Evolutionary conservation across 179 eudicot genomes (phyloP), one percentile per base, ranked within the genome.

Genomic region (Heliamphora pulchella): DNA sequence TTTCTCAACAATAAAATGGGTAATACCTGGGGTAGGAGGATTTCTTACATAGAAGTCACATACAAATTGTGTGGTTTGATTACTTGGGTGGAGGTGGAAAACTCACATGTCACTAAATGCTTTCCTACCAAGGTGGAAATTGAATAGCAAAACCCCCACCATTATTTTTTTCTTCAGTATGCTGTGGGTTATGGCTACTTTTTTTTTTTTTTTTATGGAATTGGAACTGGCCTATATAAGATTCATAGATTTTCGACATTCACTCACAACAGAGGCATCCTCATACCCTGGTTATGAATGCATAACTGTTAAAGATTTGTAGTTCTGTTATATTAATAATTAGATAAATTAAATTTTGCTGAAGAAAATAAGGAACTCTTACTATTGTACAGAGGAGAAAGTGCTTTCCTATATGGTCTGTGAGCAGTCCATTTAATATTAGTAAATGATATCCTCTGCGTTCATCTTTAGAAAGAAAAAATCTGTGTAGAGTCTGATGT

Each of bases 171-270:
- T 62, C 51, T 48, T 77, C 15, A 48, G 47, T 50, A 11, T 63
- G 41, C n/a, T 18, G 58, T 18, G n/a, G 79, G n/a, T 44, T 63
- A 63, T 48, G 8, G 71, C 71, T 77, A 63, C 80, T 46, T 77
- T 8, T 31, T 31, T 31, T 31, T 31, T 58, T 47, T 79, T 31
- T 58, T 17, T 62, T 22, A 15, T 65, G 62, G 20, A 77, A n/a
- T 67, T 67, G 9, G 13, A 43, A 67, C 8, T 67, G 50, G 31
- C 65, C 65, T 18, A 10, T n/a, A 6, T 67, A 41, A 67, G 8
- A 43, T 67, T 67, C 48, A 3, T 67, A 50, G 7, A 8, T 44
- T 67, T 67, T 43, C 18, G 43, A 8, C 48, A 41, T 67, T 14
- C 20, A 41, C 43, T 43, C 57, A n/a, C 57, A 18, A 8, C 58